Evolutionary conservation across 2,329 filamentous ascomycete species (phyloP), one percentile per base, ranked within the genome.

Genomic region (Ascochyta rabiei): DNA sequence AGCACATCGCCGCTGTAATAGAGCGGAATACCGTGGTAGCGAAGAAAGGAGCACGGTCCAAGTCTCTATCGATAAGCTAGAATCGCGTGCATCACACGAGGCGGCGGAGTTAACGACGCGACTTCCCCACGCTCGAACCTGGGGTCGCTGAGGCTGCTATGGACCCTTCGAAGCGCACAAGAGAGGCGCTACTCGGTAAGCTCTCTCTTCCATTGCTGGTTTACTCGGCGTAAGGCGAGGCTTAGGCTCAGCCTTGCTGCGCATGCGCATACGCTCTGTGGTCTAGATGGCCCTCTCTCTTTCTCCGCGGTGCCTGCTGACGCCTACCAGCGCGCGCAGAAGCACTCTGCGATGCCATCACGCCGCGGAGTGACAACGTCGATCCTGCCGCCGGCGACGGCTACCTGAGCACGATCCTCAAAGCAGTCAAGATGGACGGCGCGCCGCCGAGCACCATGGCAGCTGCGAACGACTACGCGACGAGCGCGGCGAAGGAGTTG

Each of bases 401-500:
- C 47, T 66, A 84, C 64, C 79, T 84, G 56, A 82, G 81, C 37
- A 81, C 86, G 45, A 77, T 86, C 62, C 77, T 79, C 6, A 80
- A 81, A 35, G 79, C 82, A 9, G 79, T 80, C 78, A 76, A 78
- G 35, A 76, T 83, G 49, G 79, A 77, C 79, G 76, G 78, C 34
- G 75, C 83, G 33, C 47, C 53, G 16, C 53, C 53, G 13, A 60
- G 59, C 12, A 64, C 53, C 31, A 59, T 58, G 30, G 52, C 64
- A 37, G 56, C 55, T 2, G 79, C 77, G 35, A 76, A 76, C 31
- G 83, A 84, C 62, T 78, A 84, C 56, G 81, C 81, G 19, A 78
- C 79, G 15, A 83, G 83, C 2, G 84, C 85, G 5, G 79, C 84
- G 15, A 81, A 82, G 58, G 80, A 83, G 16, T 82, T 84, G 55